A percentile compares a stretch with the other conserved stretches of the same genome.
Conservation (phyloP, 2,329 filamentous ascomycete genomes). For the Cercospora zeae-maydis region DNA sequence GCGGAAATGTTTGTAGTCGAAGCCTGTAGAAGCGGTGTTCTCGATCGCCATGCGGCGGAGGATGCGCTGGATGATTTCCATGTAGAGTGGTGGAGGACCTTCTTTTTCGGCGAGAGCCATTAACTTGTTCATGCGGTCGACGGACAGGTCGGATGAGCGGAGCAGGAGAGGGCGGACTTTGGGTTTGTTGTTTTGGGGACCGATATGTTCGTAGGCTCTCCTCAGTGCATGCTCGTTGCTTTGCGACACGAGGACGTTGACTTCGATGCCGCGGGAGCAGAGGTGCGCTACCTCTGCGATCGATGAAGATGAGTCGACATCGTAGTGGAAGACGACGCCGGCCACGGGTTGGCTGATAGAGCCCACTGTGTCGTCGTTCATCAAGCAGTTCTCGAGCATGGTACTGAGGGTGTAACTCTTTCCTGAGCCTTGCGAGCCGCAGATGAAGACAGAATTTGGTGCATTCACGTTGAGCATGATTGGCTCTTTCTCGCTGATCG, state of each 20-base stretch:
- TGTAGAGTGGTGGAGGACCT: conserved; percentile 53
- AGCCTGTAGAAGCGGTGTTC: conserved; percentile 26
- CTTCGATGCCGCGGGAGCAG: conserved; percentile 46
- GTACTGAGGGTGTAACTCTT: conserved; percentile 60
- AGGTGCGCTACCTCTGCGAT: conserved; percentile 59
- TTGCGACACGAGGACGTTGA: conserved; percentile 52
- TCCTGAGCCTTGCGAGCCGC: conserved; percentile 56
- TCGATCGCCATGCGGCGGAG: conserved; percentile 55
- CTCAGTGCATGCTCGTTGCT: conserved; percentile 46
- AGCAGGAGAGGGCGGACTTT: conserved; percentile 48
- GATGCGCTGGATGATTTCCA: conserved; percentile 53
- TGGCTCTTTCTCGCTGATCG: conserved; percentile 22
- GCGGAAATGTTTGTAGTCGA: conserved; percentile 54
- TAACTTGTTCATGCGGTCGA: conserved; percentile 52
- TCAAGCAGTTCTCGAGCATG: conserved; percentile 58
- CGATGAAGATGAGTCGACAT: conserved; percentile 48
- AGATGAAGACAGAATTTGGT: conserved; percentile 60
- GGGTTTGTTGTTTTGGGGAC: conserved; percentile 40
- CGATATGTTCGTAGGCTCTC: conserved; percentile 42
- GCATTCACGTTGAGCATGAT: conserved; percentile 53
- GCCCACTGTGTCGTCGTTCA: conserved; percentile 43
- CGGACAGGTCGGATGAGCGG: conserved; percentile 47
- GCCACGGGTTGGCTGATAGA: conserved; percentile 52
- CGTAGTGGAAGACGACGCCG: conserved; percentile 58
- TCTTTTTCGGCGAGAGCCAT: conserved; percentile 50